Conservation (phyloP, 257 asterid genomes). For the Solanum sejunctum region DNA sequence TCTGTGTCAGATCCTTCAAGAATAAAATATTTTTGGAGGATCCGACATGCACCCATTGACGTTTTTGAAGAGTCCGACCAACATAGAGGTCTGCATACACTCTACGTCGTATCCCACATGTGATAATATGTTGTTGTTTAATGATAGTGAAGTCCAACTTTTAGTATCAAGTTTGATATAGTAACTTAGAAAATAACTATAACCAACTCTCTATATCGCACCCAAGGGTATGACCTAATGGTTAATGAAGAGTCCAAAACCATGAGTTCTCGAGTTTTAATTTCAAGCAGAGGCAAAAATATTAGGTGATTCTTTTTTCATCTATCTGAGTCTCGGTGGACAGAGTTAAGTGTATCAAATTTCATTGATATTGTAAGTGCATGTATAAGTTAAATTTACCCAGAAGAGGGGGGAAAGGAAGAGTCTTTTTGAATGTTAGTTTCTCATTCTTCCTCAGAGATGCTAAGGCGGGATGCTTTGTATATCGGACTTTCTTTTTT, state of each 20-base stretch:
- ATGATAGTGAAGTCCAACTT: not conserved
- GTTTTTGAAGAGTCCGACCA: too few relatives aligned
- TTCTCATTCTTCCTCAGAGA: not conserved
- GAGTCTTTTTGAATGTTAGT: not conserved
- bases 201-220: not conserved
- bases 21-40: too few relatives aligned
- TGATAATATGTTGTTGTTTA: not conserved
- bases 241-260: not conserved
- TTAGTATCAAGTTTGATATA: not conserved
- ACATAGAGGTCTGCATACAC: not conserved
- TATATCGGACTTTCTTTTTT: not conserved
- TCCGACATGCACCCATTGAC: too few relatives aligned
- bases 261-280: not conserved
- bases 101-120: not conserved
- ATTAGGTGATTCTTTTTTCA: not conserved
- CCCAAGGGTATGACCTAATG: not conserved
- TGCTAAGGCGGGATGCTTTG: not conserved
- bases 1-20: too few relatives aligned
- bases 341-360: not conserved
- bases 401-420: not conserved
- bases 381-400: not conserved
- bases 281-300: not conserved
- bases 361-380: not conserved
- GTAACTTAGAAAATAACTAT: not conserved
- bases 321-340: not conserved